These are phyloP conservation scores for Annona cherimola DNA, from an alignment of 164 flowering plant genomes.

Conservation along the genomic window DNA sequence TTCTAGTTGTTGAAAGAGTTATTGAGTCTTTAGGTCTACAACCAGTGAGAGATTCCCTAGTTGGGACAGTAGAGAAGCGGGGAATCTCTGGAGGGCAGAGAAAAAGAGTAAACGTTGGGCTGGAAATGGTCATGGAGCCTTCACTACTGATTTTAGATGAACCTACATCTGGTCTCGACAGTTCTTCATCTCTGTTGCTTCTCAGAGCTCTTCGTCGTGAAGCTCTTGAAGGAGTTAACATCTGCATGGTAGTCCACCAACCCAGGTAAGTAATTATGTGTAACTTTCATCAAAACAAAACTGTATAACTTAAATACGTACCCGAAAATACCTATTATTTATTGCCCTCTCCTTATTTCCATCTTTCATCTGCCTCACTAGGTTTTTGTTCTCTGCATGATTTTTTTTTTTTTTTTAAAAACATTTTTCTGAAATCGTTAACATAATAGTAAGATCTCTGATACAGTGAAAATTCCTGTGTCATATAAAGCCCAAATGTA, in stretches of 20 bases:
- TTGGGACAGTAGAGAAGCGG: conserved; percentile 95
- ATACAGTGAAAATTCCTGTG: no score
- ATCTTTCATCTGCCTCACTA: no score
- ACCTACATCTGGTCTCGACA: conserved; percentile 95
- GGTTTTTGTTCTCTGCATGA: no score
- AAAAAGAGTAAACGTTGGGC: conserved; percentile 93
- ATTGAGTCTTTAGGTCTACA: conserved; percentile 90
- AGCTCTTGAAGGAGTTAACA: conserved; percentile 94
- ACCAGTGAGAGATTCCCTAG: conserved; percentile 74
- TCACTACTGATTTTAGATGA: conserved; percentile 92
- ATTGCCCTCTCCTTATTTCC: no score
- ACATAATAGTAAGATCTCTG: no score
- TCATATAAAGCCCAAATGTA: no score
- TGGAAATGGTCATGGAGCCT: conserved; percentile 99
- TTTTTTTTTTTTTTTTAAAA: no score
- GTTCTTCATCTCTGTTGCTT: conserved; percentile 88
- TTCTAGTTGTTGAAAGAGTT: conserved; percentile 89
- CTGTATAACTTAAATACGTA: no score
- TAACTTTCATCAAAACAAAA: no score
- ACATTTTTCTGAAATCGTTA: no score
- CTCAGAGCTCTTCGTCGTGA: conserved; percentile 94
- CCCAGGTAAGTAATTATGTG: conserved; percentile 55
- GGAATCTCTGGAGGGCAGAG: conserved; percentile 99
- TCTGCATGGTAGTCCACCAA: conserved; percentile 96
- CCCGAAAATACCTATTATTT: no score